Base-by-base conservation (phyloP, 805 yeast species). In the Danielia oregonensis region DNA sequence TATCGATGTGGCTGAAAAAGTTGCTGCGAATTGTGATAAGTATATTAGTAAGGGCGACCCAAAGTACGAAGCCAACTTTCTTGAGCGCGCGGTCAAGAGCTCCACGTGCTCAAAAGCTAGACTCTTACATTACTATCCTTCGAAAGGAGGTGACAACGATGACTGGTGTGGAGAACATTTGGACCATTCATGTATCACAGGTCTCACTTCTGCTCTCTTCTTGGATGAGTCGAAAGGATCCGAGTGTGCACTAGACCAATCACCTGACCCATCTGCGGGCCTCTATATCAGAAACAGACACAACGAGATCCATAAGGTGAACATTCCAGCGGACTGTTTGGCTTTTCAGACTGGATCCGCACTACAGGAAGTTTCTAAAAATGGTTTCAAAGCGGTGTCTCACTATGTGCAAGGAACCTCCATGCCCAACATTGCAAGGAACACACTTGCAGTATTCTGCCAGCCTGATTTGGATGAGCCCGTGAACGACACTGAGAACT, bases 271-370 rank as follows among this genome's bases (percentile, higher is more conserved):
- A 0, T 53, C 52, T 2, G 57, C 78, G 0, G 82, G 82, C 0
- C 55, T 77, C 7, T 76, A 70, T 41, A 76, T 78, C 32, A 61
- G 63, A 16, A 62, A 67, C 47, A 57, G 82, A 17, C 51, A 49
- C 6, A 72, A 74, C 8, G 51, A 59, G 3, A 49, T 63, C 5
- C 72, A 70, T 13, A 69, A 75, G 39, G 79, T 77, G n/a, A 50
- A 55, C 17, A 76, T 78, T 22, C 82, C 83, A 0, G 41, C 48
- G 4, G 74, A 76, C 40, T 72, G 79, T 44, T 48, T 78, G 16
- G 82, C 81, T 1, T 78, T 78, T 51, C 82, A 78, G 47, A 74
- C 80, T 2, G 84, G 84, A 2, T 61, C 74, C 6, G 74, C 81
- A 1, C 55, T 78, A 18, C 70, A 76, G 44, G 74, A 68, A 31